Conservation (phyloP, 148 eudicot genomes). For the Amaranthus palmeri region DNA sequence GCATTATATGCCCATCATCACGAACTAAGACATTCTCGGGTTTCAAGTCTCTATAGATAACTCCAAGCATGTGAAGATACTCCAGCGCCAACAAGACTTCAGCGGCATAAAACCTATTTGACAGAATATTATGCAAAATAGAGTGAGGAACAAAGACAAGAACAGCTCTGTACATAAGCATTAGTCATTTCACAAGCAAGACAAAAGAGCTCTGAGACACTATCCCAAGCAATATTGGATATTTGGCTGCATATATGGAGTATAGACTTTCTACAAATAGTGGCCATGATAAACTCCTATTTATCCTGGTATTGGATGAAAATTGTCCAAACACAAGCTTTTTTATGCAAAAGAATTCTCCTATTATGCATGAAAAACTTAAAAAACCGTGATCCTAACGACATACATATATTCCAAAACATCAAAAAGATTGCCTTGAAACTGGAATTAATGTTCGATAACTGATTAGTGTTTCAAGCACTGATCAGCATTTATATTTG, state of each 20-base stretch:
- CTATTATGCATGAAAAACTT: too few relatives aligned
- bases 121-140: background rate
- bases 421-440: too few relatives aligned
- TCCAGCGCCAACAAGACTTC: constrained; percentile 79
- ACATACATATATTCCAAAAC: too few relatives aligned
- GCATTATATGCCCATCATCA: constrained; percentile 91
- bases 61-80: constrained; percentile 91
- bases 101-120: constrained; percentile 76
- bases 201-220: background rate
- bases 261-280: too few relatives aligned
- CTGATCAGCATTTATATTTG: background rate
- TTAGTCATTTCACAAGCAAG: background rate
- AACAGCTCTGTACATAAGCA: background rate
- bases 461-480: too few relatives aligned
- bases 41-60: constrained; percentile 75
- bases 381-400: too few relatives aligned
- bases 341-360: too few relatives aligned
- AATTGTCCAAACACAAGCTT: too few relatives aligned
- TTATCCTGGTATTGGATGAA: too few relatives aligned
- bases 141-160: background rate
- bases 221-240: background rate
- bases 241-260: background rate
- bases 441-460: too few relatives aligned
- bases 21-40: constrained; percentile 85
- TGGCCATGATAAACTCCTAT: too few relatives aligned